Percentiles rank a stretch among this genome's conserved stretches.
Conservation (phyloP, 1,284 basidiomycete genomes). For the Apiotrichum gamsii region DNA sequence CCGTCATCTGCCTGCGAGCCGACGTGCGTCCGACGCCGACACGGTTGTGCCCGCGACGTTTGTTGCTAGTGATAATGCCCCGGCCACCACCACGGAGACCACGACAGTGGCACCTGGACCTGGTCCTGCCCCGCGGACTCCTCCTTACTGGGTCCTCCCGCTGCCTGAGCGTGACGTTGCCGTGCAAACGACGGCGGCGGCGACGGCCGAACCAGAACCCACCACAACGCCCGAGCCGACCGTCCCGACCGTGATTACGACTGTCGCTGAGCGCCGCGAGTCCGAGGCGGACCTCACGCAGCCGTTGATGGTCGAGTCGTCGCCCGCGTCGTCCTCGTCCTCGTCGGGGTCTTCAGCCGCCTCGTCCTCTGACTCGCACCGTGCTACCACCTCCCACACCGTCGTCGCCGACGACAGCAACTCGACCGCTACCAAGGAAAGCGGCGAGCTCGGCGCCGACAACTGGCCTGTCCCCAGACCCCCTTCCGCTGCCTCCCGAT, state of each 20-base stretch:
- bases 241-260: too few relatives aligned
- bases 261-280: too few relatives aligned
- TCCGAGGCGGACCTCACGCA: too few relatives aligned
- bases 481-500: not conserved
- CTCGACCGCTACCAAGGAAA: slow-evolving; percentile 1
- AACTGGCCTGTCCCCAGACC: slow-evolving; percentile 3
- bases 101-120: too few relatives aligned
- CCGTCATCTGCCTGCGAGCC: not conserved
- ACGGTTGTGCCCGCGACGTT: slow-evolving; percentile 8
- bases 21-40: slow-evolving; percentile 7
- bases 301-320: too few relatives aligned
- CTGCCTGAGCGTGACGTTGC: not conserved
- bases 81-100: too few relatives aligned
- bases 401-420: slow-evolving; percentile 3
- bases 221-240: too few relatives aligned
- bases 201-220: not conserved
- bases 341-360: not conserved
- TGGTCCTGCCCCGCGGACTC: too few relatives aligned
- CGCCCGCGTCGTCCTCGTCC: not conserved
- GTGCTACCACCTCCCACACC: not conserved
- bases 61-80: not conserved
- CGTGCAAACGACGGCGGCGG: not conserved
- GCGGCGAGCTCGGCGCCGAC: slow-evolving; percentile 9
- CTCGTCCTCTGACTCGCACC: slow-evolving; percentile 1
- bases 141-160: too few relatives aligned